These are phyloP conservation scores for Pseudonitzschia delicatissima DNA, from an alignment of 108 stramenopile species.

Conservation along the genomic window DNA sequence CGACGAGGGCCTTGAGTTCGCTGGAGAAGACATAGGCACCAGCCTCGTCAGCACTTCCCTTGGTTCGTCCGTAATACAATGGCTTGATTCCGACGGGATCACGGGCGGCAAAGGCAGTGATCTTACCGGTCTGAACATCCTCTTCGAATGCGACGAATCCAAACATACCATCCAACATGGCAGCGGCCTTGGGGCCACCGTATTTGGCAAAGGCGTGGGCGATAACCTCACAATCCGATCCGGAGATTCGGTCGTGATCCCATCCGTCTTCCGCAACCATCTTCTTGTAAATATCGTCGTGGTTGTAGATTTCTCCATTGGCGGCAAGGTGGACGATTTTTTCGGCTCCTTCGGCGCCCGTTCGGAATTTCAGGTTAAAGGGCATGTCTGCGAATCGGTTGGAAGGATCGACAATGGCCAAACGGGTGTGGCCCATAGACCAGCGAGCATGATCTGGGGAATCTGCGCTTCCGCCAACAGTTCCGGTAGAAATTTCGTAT, in stretches of 20 bases:
- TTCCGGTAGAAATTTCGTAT: slow-evolving; percentile 33
- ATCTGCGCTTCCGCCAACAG: slow-evolving; percentile 19
- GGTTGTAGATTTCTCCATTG: slow-evolving; percentile 82
- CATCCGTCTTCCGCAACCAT: slow-evolving; percentile 49
- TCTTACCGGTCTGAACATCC: slow-evolving; percentile 25
- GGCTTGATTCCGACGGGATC: slow-evolving; percentile 82
- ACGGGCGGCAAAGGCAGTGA: slow-evolving; percentile 59
- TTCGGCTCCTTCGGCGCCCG: slow-evolving; percentile 15
- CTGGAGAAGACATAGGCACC: slow-evolving; percentile 52
- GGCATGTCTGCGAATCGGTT: slow-evolving; percentile 65
- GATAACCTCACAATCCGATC: slow-evolving; percentile 73
- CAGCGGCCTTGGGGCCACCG: slow-evolving; percentile 50
- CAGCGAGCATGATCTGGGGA: slow-evolving; percentile 23
- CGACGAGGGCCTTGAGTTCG: slow-evolving; percentile 73
- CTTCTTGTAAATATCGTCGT: slow-evolving; percentile 43
- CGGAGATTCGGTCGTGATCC: slow-evolving; percentile 40
- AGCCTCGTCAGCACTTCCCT: slow-evolving; percentile 19
- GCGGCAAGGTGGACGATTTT: slow-evolving; percentile 53
- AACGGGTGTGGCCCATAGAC: slow-evolving; percentile 61
- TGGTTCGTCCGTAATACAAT: slow-evolving; percentile 61
- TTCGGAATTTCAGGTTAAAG: slow-evolving; percentile 46
- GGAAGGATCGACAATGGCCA: slow-evolving; percentile 71
- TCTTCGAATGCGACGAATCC: slow-evolving; percentile 71
- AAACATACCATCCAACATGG: slow-evolving; percentile 73
- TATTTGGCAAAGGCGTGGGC: slow-evolving; percentile 58